phyloP scores from a whole-genome alignment of 1,284 basidiomycete species.

The Cryptococcus hybrid region DNA sequence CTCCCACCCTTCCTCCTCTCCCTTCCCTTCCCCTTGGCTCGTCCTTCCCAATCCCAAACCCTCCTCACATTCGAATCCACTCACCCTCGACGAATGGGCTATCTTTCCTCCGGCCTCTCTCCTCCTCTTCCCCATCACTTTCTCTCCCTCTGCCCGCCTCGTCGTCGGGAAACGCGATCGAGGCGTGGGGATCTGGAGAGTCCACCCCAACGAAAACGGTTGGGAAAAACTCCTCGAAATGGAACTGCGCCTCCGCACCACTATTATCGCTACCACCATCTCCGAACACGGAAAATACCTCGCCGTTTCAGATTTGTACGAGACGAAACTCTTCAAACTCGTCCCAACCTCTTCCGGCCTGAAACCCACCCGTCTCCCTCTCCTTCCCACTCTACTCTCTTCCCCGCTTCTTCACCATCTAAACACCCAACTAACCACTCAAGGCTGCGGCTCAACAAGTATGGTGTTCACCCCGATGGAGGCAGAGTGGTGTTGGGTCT shows the following conservation, averaged over 20 bases:
- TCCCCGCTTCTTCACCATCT: constrained; percentile 40
- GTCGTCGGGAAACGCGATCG: constrained; percentile 72
- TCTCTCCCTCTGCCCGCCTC: constrained; percentile 67
- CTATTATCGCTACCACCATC: constrained; percentile 72
- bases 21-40: constrained; percentile 58
- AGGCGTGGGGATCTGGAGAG: constrained; percentile 73
- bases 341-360: not conserved
- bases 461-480: constrained; percentile 83
- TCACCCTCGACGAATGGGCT: constrained; percentile 32
- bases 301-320: constrained; percentile 83
- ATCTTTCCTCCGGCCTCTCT: constrained; percentile 27
- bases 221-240: constrained; percentile 91
- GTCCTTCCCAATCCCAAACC: constrained; percentile 19
- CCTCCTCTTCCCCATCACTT: constrained; percentile 58
- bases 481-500: constrained; percentile 74
- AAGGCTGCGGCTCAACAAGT: constrained; percentile 65
- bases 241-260: constrained; percentile 75
- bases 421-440: constrained; percentile 36
- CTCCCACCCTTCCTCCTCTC: constrained; percentile 31
- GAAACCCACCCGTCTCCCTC: constrained; percentile 12
- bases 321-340: constrained; percentile 80
- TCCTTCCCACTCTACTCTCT: constrained; percentile 37
- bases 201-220: constrained; percentile 53
- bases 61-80: constrained; percentile 54
- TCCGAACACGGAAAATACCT: constrained; percentile 86